phyloP scores from a whole-genome alignment of 257 asterid species.

The Scutellaria baicalensis region DNA sequence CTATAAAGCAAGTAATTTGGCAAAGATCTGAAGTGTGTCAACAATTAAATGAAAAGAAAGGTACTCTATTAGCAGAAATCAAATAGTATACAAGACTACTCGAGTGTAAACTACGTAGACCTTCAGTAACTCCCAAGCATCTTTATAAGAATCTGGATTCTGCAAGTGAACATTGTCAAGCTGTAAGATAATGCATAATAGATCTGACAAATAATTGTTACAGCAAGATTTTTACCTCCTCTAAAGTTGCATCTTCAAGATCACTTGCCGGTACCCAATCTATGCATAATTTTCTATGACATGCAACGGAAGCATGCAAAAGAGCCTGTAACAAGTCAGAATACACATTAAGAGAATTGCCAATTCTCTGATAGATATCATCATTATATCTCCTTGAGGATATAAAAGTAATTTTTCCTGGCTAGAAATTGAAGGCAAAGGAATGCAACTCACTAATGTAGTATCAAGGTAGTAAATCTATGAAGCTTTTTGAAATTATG shows the following conservation, averaged over 20 bases:
- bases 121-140: slow-evolving; percentile 84
- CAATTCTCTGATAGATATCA: background rate
- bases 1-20: slow-evolving; percentile 25
- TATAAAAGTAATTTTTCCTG: background rate
- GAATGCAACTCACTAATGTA: background rate
- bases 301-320: slow-evolving; percentile 86
- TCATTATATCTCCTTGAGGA: background rate
- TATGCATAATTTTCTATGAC: slow-evolving; percentile 60
- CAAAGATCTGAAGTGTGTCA: background rate
- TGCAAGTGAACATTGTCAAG: slow-evolving; percentile 29
- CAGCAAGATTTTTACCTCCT: slow-evolving; percentile 40
- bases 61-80: background rate
- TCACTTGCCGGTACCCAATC: slow-evolving; percentile 93
- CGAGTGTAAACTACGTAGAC: slow-evolving; percentile 29
- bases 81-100: background rate
- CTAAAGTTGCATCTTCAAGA: slow-evolving; percentile 69
- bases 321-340: slow-evolving; percentile 65
- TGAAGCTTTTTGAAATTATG: background rate
- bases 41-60: slow-evolving; percentile 1
- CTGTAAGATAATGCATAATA: slow-evolving; percentile 18
- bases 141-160: slow-evolving; percentile 64
- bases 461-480: background rate
- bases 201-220: slow-evolving; percentile 5
- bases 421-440: background rate
- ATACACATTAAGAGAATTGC: background rate